A percentile compares a stretch with the other conserved stretches of the same genome.
These are phyloP conservation scores for Saccharomycopsis hybrid DNA, from an alignment of 1,139 yeast genomes.

Conservation along the genomic window DNA sequence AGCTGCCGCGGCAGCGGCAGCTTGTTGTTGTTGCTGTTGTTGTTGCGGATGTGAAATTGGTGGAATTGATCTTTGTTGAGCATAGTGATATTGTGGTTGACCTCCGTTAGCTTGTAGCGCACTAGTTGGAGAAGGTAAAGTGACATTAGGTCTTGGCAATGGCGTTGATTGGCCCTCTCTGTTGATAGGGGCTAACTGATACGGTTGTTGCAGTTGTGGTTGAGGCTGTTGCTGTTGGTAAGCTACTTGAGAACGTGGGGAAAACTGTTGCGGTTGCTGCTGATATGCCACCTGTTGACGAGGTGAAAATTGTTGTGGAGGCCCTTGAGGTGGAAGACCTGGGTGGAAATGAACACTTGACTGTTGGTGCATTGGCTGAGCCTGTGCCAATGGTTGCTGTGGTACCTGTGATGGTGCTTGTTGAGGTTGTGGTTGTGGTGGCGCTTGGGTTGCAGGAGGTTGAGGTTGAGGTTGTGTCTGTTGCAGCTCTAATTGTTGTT, in stretches of 20 bases:
- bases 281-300: constrained; percentile 7
- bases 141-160: constrained; percentile 4
- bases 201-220: no score
- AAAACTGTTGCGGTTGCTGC: constrained; percentile 2
- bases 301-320: constrained; percentile 11
- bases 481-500: constrained; percentile 17
- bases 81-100: constrained; percentile 3
- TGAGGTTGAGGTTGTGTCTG: constrained; percentile 19
- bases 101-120: neutral
- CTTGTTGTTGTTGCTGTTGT: no score
- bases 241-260: constrained; percentile 4
- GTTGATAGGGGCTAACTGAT: constrained; percentile 6
- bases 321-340: constrained; percentile 7
- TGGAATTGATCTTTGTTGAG: neutral
- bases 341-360: neutral
- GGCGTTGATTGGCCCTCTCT: constrained; percentile 15
- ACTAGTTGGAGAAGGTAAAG: constrained; percentile 8
- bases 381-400: constrained; percentile 4
- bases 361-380: constrained; percentile 6
- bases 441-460: no score
- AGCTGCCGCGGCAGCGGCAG: no score
- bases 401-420: no score
- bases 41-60: no score
- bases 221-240: no score
- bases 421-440: constrained; percentile 2